These are phyloP conservation scores for Cryptosporidium xiaoi DNA, from an alignment of 169 alveolate species.

Conservation along the genomic window DNA sequence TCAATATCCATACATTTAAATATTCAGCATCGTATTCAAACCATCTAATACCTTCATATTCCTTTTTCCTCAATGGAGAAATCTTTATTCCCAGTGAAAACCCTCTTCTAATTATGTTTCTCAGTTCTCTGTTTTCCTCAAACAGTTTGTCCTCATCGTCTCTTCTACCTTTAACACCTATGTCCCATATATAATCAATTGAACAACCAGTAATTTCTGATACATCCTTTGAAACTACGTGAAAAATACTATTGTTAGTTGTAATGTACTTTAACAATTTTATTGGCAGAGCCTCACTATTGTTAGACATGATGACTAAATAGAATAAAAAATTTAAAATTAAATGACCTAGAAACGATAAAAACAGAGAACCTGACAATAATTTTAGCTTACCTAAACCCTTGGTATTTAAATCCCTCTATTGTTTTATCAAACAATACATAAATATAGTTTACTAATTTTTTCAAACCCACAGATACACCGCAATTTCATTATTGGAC, in stretches of 20 bases:
- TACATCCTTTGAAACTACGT: slow-evolving; percentile 26
- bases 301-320: neutral
- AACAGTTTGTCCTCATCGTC: slow-evolving; percentile 27
- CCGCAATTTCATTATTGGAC: no score
- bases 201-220: neutral
- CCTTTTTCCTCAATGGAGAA: neutral
- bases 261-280: neutral
- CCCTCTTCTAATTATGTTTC: slow-evolving; percentile 42
- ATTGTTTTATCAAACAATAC: neutral
- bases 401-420: neutral
- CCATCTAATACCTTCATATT: neutral
- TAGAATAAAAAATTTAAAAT: no score
- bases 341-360: neutral
- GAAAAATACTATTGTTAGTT: slow-evolving; percentile 15
- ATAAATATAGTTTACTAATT: no score
- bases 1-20: slow-evolving; percentile 29
- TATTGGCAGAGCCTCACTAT: neutral
- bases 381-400: no score
- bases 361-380: neutral
- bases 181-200: slow-evolving; percentile 53
- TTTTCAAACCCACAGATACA: no score
- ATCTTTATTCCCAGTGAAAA: slow-evolving; percentile 58
- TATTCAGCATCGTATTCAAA: slow-evolving; percentile 12
- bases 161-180: slow-evolving; percentile 39
- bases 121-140: neutral